phyloP scores from a whole-genome alignment of 177 flowering plant genomes.

The Vitis hybrid region DNA sequence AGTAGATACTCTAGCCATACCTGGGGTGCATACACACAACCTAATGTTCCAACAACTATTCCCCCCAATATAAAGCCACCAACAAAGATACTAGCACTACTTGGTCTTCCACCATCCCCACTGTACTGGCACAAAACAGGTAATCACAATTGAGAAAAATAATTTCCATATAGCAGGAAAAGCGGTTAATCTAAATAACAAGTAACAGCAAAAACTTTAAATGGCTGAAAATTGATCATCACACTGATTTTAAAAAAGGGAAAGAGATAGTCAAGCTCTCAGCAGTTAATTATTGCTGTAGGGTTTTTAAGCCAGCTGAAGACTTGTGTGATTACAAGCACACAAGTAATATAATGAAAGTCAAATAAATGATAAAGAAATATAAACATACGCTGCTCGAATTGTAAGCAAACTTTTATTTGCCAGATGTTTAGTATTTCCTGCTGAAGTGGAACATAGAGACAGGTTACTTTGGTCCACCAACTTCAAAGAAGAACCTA shows the following conservation, averaged over 20 bases:
- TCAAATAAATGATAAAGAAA: background rate
- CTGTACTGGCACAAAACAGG: constrained; percentile 9
- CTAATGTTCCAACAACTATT: constrained; percentile 20
- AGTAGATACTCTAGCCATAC: constrained; percentile 1
- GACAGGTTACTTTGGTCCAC: constrained; percentile 3
- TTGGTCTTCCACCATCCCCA: constrained; percentile 14
- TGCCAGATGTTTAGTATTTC: background rate
- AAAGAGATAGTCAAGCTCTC: too few species aligned
- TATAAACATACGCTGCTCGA: constrained; percentile 8
- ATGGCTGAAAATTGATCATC: background rate
- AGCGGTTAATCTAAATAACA: background rate
- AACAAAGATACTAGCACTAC: constrained; percentile 20
- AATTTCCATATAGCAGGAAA: background rate
- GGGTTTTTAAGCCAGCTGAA: too few species aligned
- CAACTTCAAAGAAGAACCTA: constrained; percentile 6
- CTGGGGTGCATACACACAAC: constrained; percentile 29
- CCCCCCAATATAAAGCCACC: constrained; percentile 32
- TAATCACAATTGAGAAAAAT: background rate
- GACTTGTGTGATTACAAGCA: too few species aligned
- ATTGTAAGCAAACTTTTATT: background rate
- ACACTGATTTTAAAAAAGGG: too few species aligned
- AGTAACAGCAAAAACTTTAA: background rate
- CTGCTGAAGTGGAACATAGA: background rate
- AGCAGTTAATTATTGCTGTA: too few species aligned
- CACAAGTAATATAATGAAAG: background rate